A percentile compares a stretch with the other conserved stretches of the same genome.
phyloP scores from a whole-genome alignment of 2,329 filamentous ascomycete species.

The Ascosphaera aggregata region DNA sequence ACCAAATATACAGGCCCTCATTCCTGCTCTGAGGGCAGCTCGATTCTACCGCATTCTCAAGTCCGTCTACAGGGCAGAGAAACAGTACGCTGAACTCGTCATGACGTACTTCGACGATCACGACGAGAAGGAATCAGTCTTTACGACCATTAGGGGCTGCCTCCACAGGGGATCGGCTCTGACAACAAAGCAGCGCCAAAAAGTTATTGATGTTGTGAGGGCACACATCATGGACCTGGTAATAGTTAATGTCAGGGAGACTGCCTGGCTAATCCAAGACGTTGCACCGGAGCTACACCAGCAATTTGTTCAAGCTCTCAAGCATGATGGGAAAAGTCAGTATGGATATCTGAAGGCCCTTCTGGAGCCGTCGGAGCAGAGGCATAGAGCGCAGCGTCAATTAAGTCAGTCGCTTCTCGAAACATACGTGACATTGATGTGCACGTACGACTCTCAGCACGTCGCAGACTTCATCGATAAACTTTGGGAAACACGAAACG shows the following conservation, averaged over 20 bases:
- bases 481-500: constrained; percentile 39
- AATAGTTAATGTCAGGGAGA: constrained; percentile 37
- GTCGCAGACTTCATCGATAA: constrained; percentile 67
- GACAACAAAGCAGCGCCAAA: constrained; percentile 44
- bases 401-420: constrained; percentile 44
- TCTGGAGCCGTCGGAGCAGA: constrained; percentile 36
- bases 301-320: constrained; percentile 37
- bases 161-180: constrained; percentile 41
- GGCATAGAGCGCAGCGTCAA: constrained; percentile 12
- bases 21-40: constrained; percentile 56
- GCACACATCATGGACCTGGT: constrained; percentile 43
- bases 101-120: constrained; percentile 67
- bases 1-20: constrained; percentile 50
- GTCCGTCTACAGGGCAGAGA: constrained; percentile 58
- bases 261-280: constrained; percentile 40
- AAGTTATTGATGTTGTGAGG: constrained; percentile 44
- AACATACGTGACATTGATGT: constrained; percentile 77
- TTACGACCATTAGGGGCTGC: constrained; percentile 56
- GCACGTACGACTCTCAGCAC: constrained; percentile 54
- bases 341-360: constrained; percentile 56
- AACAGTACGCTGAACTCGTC: constrained; percentile 55
- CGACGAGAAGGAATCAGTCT: constrained; percentile 50
- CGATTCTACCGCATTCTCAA: constrained; percentile 84
- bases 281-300: constrained; percentile 42
- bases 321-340: constrained; percentile 39